These are phyloP conservation scores for Thalassiosira ordinaria DNA, from an alignment of 352 stramenopile species.

Conservation along the genomic window DNA sequence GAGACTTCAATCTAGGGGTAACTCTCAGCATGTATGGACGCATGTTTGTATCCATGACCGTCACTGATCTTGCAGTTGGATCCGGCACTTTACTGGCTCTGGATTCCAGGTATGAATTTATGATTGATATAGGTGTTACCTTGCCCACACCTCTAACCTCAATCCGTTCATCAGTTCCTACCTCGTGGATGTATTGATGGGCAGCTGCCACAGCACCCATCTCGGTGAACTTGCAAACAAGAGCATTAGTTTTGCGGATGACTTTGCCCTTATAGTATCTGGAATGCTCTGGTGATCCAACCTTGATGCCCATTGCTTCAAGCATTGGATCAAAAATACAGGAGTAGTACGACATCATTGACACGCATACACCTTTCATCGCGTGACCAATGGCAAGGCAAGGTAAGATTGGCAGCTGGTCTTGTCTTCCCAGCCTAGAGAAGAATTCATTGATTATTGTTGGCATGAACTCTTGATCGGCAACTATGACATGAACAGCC, in stretches of 20 bases:
- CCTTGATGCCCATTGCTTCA: conserved; percentile 19
- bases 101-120: background rate
- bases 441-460: conserved; percentile 44
- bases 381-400: conserved; percentile 27
- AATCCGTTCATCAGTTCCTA: conserved; percentile 20
- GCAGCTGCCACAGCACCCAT: conserved; percentile 11
- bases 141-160: background rate
- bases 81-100: background rate
- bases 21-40: background rate
- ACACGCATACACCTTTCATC: conserved; percentile 16
- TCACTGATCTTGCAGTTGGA: background rate
- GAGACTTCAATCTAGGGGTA: background rate
- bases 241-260: conserved; percentile 25
- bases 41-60: conserved; percentile 14
- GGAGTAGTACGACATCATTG: conserved; percentile 36
- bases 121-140: background rate
- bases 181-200: conserved; percentile 19
- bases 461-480: conserved; percentile 42
- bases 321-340: conserved; percentile 45
- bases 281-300: conserved; percentile 28
- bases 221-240: conserved; percentile 30
- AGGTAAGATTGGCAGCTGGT: conserved; percentile 21
- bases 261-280: conserved; percentile 32
- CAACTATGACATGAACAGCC: conserved; percentile 26
- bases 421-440: background rate